Evolutionary conservation across 495 filamentous ascomycete species (phyloP), one percentile per base, ranked within the genome.

Genomic region (Mytilinidion resinicola): DNA sequence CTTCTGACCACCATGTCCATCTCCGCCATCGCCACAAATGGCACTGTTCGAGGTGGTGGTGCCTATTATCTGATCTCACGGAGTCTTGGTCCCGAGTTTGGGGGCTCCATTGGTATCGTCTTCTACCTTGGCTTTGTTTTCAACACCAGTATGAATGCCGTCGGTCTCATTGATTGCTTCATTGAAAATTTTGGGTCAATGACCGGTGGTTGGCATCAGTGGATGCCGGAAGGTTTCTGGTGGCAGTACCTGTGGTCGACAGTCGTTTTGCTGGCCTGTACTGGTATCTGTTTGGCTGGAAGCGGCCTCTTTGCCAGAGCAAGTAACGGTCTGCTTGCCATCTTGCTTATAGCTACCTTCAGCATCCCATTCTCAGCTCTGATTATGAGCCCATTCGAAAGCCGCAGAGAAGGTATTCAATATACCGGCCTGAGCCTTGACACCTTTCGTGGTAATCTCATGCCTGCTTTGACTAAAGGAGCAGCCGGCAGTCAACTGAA

Each of bases 11-110:
- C 88, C 0, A 82, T 95, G 69, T 92, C 88, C 6, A 78, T 95
- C 17, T 92, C 89, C 14, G 90, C 90, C 19, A 91, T 95, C 68
- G 90, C 90, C 33, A 89, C 88, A 12, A 95, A 95, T 73, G 90
- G 90, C 25, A 91, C 89, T 39, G 90, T 95, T 56, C 83, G 89
- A 57, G 90, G 89, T 35, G 90, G 90, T 12, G 90, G 90, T 43
- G 89, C 90, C 30, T 95, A 95, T 67, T 95, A 92, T 61, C 72
- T 95, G 53, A 95, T 95, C 51, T 95, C 90, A 12, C 82, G 90
- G 52, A 90, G 87, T 35, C 73, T 95, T 17, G 90, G 90, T 4
- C 90, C 90, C 11, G 90, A 95, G 62, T 95, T 95, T 67, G 90
- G 90, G 34, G 90, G 90, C n/a, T 89, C 86, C 4, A 95, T 95